A percentile compares a stretch with the other conserved stretches of the same genome.
These are phyloP conservation scores for Porogramme epimiltina DNA, from an alignment of 1,284 basidiomycete species.

Conservation along the genomic window DNA sequence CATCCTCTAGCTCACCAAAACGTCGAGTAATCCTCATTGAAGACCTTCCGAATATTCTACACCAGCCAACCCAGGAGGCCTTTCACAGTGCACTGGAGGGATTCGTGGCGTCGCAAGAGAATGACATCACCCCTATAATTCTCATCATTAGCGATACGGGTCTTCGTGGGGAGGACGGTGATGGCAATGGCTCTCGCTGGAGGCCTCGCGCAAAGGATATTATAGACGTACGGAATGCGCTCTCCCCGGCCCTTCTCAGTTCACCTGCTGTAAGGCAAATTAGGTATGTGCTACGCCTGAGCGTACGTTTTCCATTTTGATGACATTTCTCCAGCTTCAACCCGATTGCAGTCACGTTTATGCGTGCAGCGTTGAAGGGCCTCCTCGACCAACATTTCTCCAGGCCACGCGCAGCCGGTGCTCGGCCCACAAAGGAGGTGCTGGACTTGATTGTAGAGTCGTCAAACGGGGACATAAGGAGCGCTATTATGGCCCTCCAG, in stretches of 20 bases:
- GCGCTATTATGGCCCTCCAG: conserved; percentile 91
- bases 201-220: conserved; percentile 52
- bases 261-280: conserved; percentile 77
- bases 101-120: conserved; percentile 44
- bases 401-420: conserved; percentile 22
- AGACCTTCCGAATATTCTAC: conserved; percentile 89
- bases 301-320: background rate
- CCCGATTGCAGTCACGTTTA: conserved; percentile 85
- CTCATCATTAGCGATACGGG: conserved; percentile 87
- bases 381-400: conserved; percentile 57
- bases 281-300: conserved; percentile 47
- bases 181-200: conserved; percentile 49
- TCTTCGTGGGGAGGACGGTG: conserved; percentile 65
- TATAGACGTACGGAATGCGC: conserved; percentile 68
- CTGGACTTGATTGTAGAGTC: conserved; percentile 79
- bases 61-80: conserved; percentile 67
- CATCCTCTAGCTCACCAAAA: conserved; percentile 21
- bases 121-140: conserved; percentile 67
- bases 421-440: conserved; percentile 59
- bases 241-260: conserved; percentile 61
- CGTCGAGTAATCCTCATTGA: conserved; percentile 82
- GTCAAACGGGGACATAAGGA: conserved; percentile 88
- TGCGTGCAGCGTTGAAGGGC: conserved; percentile 76
- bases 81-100: conserved; percentile 77
- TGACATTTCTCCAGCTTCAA: conserved; percentile 59